phyloP scores from a whole-genome alignment of 2,329 filamentous ascomycete species.

The Aureobasidium sp. region DNA sequence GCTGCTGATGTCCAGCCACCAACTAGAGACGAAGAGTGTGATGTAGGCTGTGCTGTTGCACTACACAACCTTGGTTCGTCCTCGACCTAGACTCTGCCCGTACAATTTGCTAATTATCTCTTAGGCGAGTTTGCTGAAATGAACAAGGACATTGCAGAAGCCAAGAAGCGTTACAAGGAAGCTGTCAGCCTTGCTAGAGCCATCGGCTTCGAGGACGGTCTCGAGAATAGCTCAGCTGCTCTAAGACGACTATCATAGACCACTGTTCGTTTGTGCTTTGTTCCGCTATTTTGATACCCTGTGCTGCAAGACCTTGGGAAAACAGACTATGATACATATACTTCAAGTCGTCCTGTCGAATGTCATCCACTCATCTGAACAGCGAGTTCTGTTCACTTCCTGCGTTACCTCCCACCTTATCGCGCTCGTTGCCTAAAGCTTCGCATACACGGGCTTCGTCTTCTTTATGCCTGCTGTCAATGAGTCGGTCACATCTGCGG shows the following conservation, averaged over 20 bases:
- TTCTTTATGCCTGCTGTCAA: constrained; percentile 70
- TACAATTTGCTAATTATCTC: background rate
- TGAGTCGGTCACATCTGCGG: constrained; percentile 64
- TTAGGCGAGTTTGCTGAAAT: constrained; percentile 69
- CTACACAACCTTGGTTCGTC: constrained; percentile 61
- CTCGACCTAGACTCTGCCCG: background rate
- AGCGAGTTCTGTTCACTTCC: background rate
- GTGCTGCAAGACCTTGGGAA: background rate
- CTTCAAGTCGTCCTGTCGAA: background rate
- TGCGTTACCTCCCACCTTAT: background rate
- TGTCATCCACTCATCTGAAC: background rate
- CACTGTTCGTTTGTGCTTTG: background rate
- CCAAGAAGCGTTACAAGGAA: constrained; percentile 59
- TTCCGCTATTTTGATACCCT: constrained; percentile 2
- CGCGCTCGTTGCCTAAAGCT: constrained; percentile 47
- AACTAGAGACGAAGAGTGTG: constrained; percentile 67
- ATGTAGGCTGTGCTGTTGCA: constrained; percentile 71
- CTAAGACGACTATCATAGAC: constrained; percentile 26
- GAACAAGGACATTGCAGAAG: constrained; percentile 55
- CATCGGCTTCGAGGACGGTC: constrained; percentile 39
- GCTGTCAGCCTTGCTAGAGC: constrained; percentile 50
- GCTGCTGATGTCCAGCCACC: constrained; percentile 57
- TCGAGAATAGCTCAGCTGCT: constrained; percentile 32
- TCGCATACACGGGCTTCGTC: constrained; percentile 73
- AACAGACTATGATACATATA: background rate